Evolutionary conservation across 2,329 filamentous ascomycete species (phyloP), one percentile per base, ranked within the genome.

Genomic region (Epichloe sp.): DNA sequence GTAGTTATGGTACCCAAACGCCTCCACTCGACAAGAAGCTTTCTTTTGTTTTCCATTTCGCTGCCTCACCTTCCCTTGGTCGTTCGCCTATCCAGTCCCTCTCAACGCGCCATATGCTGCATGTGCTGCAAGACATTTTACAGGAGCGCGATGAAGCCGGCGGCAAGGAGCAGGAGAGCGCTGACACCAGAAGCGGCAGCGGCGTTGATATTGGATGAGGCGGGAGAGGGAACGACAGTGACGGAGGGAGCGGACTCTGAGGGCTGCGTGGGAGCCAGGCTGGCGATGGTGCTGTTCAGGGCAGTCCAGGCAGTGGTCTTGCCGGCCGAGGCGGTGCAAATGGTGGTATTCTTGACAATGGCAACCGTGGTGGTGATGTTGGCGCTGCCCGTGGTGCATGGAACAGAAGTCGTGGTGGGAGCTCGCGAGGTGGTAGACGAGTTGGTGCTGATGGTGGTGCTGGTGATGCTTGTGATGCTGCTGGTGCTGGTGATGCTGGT

Each of bases 91-190:
- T 31, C 31, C 31, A 11, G 31, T 11, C 31, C 31, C 31, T 31
- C 11, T 4, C 21, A 44, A 10, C 12, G 40, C 42, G 14, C 41
- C 41, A 23, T 26, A 34, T 17, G 10, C n/a, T 3, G 17, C 19
- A 35, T 19, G n/a, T 26, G 10, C n/a, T 21, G 17, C 19, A 19
- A 21, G 17, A 3, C 26, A 5, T 42, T 19, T 59, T 66, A 69
- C 57, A 69, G 56, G 47, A 69, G 65, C 47, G 64, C 65, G 37
- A 68, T 55, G 53, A 63, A 55, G 52, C 64, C 66, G 45, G 64
- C 67, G 43, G 62, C 66, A 38, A 63, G 59, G 38, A 69, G 59
- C 19, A 69, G 63, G 48, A 69, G 57, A n/a, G 62, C 60, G 58
- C 66, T 69, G 56, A 64, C 61, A 36, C 65, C 60, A 12, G 63